Conservation (phyloP, 2,329 filamentous ascomycete species). For the Ophiostoma ulmi region DNA sequence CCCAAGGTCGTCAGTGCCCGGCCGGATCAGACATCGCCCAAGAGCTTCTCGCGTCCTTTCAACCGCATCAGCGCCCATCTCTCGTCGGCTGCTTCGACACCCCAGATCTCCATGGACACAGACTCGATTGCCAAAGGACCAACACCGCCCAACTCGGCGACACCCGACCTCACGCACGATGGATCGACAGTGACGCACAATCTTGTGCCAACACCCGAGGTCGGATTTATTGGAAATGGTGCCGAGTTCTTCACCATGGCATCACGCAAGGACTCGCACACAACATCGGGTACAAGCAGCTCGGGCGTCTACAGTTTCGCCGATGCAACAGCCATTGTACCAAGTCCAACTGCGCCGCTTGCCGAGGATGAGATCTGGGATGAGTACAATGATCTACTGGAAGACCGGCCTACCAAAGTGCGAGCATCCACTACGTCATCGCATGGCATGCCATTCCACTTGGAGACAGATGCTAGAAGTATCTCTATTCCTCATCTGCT, state of each 20-base stretch:
- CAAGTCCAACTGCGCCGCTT: constrained; percentile 55
- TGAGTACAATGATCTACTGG: constrained; percentile 85
- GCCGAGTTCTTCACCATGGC: constrained; percentile 71
- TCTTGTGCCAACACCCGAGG: neutral
- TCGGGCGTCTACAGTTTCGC: constrained; percentile 58
- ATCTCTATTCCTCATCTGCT: neutral
- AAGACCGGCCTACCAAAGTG: constrained; percentile 49
- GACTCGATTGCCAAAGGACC: constrained; percentile 47
- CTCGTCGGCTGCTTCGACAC: constrained; percentile 27
- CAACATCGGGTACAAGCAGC: constrained; percentile 54
- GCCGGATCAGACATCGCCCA: constrained; percentile 61
- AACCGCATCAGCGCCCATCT: constrained; percentile 48
- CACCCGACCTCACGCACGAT: constrained; percentile 38
- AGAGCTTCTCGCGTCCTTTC: constrained; percentile 84
- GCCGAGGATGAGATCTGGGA: constrained; percentile 89
- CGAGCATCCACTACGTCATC: constrained; percentile 53
- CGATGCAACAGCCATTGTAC: constrained; percentile 62
- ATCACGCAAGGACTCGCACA: constrained; percentile 64
- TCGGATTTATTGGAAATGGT: constrained; percentile 24
- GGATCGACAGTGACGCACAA: constrained; percentile 33
- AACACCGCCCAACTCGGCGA: constrained; percentile 40
- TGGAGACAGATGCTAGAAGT: constrained; percentile 39
- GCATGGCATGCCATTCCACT: constrained; percentile 51
- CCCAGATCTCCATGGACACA: constrained; percentile 32
- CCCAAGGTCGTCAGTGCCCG: constrained; percentile 71